A percentile compares a stretch with the other conserved stretches of the same genome.
phyloP scores from a whole-genome alignment of 1,284 basidiomycete species.

The Stygiomarasmius scandens region DNA sequence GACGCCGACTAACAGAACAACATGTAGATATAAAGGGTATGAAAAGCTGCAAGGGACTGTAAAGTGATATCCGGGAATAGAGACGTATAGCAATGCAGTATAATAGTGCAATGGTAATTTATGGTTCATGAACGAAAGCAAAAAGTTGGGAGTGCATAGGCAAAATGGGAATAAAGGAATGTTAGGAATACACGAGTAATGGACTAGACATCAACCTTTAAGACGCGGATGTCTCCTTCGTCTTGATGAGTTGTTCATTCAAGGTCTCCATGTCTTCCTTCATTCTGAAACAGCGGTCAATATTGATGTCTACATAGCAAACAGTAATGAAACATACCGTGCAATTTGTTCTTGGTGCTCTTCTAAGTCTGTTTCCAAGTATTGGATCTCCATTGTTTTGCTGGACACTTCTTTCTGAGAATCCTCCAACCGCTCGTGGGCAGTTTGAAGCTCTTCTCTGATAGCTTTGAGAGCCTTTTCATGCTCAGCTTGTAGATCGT shows the following conservation, averaged over 20 bases:
- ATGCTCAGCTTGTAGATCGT: slow-evolving; percentile 75
- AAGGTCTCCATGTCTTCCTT: slow-evolving; percentile 63
- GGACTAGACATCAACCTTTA: background rate
- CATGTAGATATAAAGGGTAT: slow-evolving; percentile 14
- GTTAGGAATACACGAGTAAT: background rate
- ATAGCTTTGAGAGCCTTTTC: slow-evolving; percentile 61
- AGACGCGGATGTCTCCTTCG: slow-evolving; percentile 26
- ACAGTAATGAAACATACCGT: slow-evolving; percentile 59
- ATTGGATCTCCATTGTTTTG: slow-evolving; percentile 78
- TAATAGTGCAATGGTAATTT: slow-evolving; percentile 8
- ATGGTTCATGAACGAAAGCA: background rate
- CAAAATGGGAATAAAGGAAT: slow-evolving; percentile 6
- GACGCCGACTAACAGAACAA: slow-evolving; percentile 2
- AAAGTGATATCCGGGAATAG: slow-evolving; percentile 14
- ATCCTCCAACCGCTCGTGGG: slow-evolving; percentile 54
- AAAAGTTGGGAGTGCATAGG: background rate
- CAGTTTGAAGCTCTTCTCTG: slow-evolving; percentile 63
- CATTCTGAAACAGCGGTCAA: slow-evolving; percentile 48
- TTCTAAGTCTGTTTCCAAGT: slow-evolving; percentile 75
- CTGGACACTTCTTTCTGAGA: slow-evolving; percentile 62
- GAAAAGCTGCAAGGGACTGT: slow-evolving; percentile 5
- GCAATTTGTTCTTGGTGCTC: slow-evolving; percentile 74
- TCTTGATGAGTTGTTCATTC: slow-evolving; percentile 39
- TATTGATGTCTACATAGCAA: slow-evolving; percentile 35
- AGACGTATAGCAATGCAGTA: slow-evolving; percentile 13